Percentiles rank a stretch among this genome's conserved stretches.
These are phyloP conservation scores for Davidsoniella australis DNA, from an alignment of 2,329 filamentous ascomycete genomes.

Conservation along the genomic window DNA sequence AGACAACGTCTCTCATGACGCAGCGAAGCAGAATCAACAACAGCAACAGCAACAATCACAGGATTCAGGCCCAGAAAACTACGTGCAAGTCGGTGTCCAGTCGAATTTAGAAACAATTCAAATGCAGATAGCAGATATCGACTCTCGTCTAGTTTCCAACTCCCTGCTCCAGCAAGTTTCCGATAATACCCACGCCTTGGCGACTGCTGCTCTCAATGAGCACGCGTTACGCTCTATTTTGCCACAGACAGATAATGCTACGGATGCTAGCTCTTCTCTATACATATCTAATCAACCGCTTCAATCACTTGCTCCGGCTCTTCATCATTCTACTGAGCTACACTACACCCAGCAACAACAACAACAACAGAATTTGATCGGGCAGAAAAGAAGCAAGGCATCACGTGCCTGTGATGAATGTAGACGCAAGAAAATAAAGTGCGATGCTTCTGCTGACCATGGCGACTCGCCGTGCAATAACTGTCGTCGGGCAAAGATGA, in stretches of 20 bases:
- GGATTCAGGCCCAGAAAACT: neutral
- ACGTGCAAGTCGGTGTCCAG: no score
- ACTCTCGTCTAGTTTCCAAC: neutral
- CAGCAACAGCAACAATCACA: neutral
- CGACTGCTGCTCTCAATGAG: slow-evolving; percentile 16
- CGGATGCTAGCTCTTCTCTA: slow-evolving; percentile 14
- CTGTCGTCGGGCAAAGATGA: slow-evolving; percentile 58
- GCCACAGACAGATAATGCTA: slow-evolving; percentile 22
- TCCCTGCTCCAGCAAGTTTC: neutral
- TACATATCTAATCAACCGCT: slow-evolving; percentile 6
- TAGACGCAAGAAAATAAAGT: slow-evolving; percentile 76
- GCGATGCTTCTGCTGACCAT: slow-evolving; percentile 61
- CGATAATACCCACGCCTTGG: neutral
- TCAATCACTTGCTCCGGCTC: neutral
- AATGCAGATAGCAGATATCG: neutral
- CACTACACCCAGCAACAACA: no score
- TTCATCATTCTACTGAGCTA: slow-evolving; percentile 10
- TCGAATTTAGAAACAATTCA: no score
- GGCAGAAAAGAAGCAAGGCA: slow-evolving; percentile 67
- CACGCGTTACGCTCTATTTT: slow-evolving; percentile 27
- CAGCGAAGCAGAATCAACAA: no score
- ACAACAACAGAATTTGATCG: slow-evolving; percentile 21
- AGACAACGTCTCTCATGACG: no score
- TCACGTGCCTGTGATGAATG: slow-evolving; percentile 83
- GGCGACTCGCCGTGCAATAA: slow-evolving; percentile 63